Conservation (phyloP, 345 rosid genomes). For the Moringa oleifera region DNA sequence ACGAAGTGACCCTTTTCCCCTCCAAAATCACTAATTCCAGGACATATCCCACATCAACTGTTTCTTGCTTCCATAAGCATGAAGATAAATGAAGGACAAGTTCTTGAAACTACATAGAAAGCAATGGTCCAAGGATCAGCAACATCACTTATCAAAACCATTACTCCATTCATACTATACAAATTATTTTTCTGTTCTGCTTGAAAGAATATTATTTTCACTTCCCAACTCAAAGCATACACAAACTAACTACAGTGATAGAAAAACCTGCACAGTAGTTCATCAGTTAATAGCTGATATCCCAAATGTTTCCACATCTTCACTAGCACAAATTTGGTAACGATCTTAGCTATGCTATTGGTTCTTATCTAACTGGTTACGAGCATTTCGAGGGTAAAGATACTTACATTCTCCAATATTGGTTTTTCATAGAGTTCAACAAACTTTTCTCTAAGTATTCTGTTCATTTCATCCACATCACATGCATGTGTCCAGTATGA, state of each 20-base stretch:
- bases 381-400: neutral
- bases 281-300: neutral
- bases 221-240: too few species aligned
- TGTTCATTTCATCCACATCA: conserved; percentile 82
- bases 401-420: conserved; percentile 81
- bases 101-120: neutral
- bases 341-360: neutral
- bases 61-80: neutral
- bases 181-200: too few species aligned
- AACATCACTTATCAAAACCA: too few species aligned
- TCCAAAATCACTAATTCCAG: neutral
- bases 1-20: too few species aligned
- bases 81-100: neutral
- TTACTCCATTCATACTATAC: too few species aligned
- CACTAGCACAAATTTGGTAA: neutral
- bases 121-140: neutral
- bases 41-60: neutral
- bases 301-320: neutral
- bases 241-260: too few species aligned
- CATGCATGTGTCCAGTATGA: conserved; percentile 99
- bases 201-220: too few species aligned
- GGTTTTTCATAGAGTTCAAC: conserved; percentile 85
- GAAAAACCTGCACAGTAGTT: too few species aligned
- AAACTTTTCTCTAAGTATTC: conserved; percentile 82
- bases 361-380: neutral